Conservation (phyloP, 2,329 filamentous ascomycete genomes). For the Delphinella strobiligena region DNA sequence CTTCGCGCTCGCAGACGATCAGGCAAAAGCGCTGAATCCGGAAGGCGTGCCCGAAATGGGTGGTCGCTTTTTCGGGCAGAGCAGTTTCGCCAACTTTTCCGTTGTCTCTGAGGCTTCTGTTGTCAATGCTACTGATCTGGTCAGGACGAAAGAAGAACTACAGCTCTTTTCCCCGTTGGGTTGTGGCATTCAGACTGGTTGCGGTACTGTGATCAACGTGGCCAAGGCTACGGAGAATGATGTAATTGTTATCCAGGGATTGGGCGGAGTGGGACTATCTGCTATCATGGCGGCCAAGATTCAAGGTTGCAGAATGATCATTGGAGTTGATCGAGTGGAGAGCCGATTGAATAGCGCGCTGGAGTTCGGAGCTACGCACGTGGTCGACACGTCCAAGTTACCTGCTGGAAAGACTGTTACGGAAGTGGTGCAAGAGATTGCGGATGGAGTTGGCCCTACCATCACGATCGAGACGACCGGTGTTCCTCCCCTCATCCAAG, state of each 20-base stretch:
- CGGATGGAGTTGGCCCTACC: conserved; percentile 28
- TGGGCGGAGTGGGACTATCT: conserved; percentile 35
- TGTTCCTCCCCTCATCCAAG: conserved; percentile 29
- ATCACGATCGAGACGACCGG: conserved; percentile 41
- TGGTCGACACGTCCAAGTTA: conserved; percentile 24
- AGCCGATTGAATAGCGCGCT: conserved; percentile 26
- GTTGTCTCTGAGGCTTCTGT: conserved; percentile 28
- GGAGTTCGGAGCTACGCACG: conserved; percentile 29
- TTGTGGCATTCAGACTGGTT: conserved; percentile 36
- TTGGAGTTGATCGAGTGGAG: conserved; percentile 29
- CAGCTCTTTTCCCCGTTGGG: conserved; percentile 33
- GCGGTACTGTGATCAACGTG: conserved; percentile 29
- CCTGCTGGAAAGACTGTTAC: conserved; percentile 21
- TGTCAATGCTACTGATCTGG: conserved; percentile 29
- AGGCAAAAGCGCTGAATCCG: too few species aligned
- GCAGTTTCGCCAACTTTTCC: conserved; percentile 29
- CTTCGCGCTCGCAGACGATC: conserved; percentile 17
- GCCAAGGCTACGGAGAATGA: conserved; percentile 25
- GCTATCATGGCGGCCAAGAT: conserved; percentile 39
- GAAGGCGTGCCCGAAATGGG: conserved; percentile 19
- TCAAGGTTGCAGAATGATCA: conserved; percentile 25
- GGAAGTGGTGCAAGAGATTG: conserved; percentile 24
- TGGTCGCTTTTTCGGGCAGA: conserved; percentile 38
- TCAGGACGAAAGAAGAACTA: conserved; percentile 27
- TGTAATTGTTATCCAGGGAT: conserved; percentile 30